Conservation (phyloP, 129 eudicot species). For the Logfia minima region DNA sequence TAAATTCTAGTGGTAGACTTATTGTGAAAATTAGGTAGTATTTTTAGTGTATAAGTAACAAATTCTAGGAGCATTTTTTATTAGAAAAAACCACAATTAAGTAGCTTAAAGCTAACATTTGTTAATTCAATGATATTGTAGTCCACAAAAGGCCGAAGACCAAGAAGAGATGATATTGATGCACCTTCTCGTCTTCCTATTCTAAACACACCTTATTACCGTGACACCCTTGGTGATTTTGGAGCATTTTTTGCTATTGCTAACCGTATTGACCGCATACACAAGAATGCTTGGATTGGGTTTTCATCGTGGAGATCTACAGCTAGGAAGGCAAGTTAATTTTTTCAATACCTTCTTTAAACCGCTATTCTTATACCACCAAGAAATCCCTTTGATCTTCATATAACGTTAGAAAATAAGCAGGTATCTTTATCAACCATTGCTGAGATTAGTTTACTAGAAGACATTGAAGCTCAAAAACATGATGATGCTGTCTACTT, state of each 20-base stretch:
- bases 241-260: constrained; percentile 94
- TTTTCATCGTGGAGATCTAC: constrained; percentile 94
- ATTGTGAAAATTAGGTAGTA: not conserved
- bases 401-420: constrained; percentile 12
- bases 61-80: too few species aligned
- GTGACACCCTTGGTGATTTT: constrained; percentile 68
- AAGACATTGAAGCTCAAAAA: constrained; percentile 68
- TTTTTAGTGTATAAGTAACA: not conserved
- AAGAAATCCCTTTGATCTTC: not conserved
- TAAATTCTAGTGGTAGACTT: not conserved
- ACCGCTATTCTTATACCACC: not conserved
- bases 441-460: constrained; percentile 67
- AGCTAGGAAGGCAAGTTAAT: constrained; percentile 59
- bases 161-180: constrained; percentile 80
- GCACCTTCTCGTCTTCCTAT: constrained; percentile 94
- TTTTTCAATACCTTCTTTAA: not conserved
- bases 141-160: constrained; percentile 78
- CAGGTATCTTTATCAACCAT: constrained; percentile 72
- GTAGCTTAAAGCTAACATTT: constrained; percentile 15
- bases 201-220: constrained; percentile 67
- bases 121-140: constrained; percentile 30
- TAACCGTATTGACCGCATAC: constrained; percentile 78
- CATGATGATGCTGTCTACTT: constrained; percentile 85
- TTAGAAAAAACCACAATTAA: not conserved
- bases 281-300: constrained; percentile 96